phyloP scores from a whole-genome alignment of 345 rosid species.

The Dipteronia sinensis region DNA sequence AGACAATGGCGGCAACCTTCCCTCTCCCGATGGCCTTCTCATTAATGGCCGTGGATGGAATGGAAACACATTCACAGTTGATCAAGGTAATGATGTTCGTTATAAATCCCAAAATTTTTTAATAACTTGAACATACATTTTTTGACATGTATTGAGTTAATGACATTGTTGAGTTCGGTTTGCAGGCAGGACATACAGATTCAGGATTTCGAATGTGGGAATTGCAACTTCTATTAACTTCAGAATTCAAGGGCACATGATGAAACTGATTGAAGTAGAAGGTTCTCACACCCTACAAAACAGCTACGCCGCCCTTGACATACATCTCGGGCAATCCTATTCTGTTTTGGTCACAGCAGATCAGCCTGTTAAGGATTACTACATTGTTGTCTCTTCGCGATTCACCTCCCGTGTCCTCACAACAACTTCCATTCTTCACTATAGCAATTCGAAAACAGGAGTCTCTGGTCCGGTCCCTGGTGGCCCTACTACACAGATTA shows the following conservation, averaged over 20 bases:
- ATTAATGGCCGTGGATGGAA: constrained; percentile 93
- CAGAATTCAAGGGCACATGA: constrained; percentile 79
- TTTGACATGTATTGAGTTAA: background rate
- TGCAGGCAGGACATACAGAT: constrained; percentile 79
- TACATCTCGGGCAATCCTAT: constrained; percentile 90
- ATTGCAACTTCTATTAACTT: constrained; percentile 67
- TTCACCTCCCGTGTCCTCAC: constrained; percentile 72
- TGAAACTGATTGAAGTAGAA: constrained; percentile 90
- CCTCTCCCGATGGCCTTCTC: constrained; percentile 79
- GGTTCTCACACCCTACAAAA: constrained; percentile 90
- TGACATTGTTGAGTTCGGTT: background rate
- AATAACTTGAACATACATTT: background rate
- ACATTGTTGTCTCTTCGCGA: constrained; percentile 72
- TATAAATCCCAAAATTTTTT: background rate
- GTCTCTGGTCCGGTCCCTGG: constrained; percentile 82
- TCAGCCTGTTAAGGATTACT: constrained; percentile 74
- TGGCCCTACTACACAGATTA: constrained; percentile 68
- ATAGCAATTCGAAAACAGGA: constrained; percentile 65
- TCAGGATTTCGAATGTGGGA: constrained; percentile 91
- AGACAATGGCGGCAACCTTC: constrained; percentile 66
- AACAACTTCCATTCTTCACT: constrained; percentile 80
- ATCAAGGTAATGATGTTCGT: constrained; percentile 49
- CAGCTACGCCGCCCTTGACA: constrained; percentile 62
- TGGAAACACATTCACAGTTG: constrained; percentile 71
- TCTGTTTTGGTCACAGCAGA: constrained; percentile 89